These are phyloP conservation scores for Ustilago vetiveriae DNA, from an alignment of 1,284 basidiomycete species.

Conservation along the genomic window DNA sequence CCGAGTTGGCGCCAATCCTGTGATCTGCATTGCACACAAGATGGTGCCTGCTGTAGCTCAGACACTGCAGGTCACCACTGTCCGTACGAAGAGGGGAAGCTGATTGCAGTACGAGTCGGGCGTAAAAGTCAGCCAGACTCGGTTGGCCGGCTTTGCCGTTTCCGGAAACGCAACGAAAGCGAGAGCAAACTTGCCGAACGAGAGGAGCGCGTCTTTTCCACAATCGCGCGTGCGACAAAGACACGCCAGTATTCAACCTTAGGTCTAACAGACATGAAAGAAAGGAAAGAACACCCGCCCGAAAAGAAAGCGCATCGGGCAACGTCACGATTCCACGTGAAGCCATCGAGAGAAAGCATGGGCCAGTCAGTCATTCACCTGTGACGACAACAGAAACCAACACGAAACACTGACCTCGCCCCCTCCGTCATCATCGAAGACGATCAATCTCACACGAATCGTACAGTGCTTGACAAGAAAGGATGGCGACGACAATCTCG, in stretches of 20 bases:
- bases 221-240: not conserved
- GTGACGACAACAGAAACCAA: no score
- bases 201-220: not conserved
- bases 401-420: not conserved
- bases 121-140: no score
- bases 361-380: constrained; percentile 5
- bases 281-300: not conserved
- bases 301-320: not conserved
- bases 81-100: no score
- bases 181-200: not conserved
- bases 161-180: not conserved
- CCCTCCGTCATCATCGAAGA: not conserved
- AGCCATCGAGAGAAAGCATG: not conserved
- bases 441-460: not conserved
- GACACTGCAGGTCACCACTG: no score
- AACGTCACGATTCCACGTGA: not conserved
- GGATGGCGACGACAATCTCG: constrained; percentile 23
- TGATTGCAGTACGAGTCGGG: no score
- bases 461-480: not conserved
- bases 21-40: no score
- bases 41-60: no score
- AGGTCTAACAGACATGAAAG: not conserved
- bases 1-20: no score
- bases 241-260: no score
- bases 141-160: constrained; percentile 2